Base-by-base conservation (phyloP, 2,329 filamentous ascomycete species). In the Daldinia sp. region DNA sequence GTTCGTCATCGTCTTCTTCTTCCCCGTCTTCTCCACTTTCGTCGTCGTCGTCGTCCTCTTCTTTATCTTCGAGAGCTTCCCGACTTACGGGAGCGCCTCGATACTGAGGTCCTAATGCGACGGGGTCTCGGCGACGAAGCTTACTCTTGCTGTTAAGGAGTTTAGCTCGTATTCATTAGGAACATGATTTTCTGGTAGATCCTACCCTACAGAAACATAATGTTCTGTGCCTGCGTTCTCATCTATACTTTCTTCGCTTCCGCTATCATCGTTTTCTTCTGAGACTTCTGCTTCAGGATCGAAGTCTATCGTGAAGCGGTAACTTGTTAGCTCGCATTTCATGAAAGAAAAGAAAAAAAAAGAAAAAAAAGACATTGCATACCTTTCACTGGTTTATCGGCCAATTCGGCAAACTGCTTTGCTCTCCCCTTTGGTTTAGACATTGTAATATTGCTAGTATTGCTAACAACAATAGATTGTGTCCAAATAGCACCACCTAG, bases 101-200 rank as follows among this genome's bases (percentile, higher is more conserved):
- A 77, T 98, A 98, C 73, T 92, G 86, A 11, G 90, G 88, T 0
- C 93, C 94, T 1, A 97, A 81, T 0, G 86, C 79, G 15, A 89
- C 78, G 21, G 84, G 83, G 30, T 92, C 88, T 60, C 87, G 87
- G 73, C 92, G 89, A 67, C 93, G 88, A 69, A 97, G 81, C 75
- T 91, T 94, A 79, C 90, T 95, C 82, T 94, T 95, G 17, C 88
- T 90, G 63, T 64, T 19, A 15, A 66, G 29, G 15, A 1, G n/a
- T 6, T 66, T 57, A 63, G 62, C 53, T 67, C 58, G 15, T 37
- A 45, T 50, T 62, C 34, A 69, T 67, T 52, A 53, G 54, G 3
- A 66, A 58, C 59, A 6, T 4, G n/a, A n/a, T 8, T 34, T 15
- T 13, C 7, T 4, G 21, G 13, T 6, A 15, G 3, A 35, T 45